These are phyloP conservation scores for Borovskyia barvae DNA, from an alignment of 208 protist species.

Conservation along the genomic window DNA sequence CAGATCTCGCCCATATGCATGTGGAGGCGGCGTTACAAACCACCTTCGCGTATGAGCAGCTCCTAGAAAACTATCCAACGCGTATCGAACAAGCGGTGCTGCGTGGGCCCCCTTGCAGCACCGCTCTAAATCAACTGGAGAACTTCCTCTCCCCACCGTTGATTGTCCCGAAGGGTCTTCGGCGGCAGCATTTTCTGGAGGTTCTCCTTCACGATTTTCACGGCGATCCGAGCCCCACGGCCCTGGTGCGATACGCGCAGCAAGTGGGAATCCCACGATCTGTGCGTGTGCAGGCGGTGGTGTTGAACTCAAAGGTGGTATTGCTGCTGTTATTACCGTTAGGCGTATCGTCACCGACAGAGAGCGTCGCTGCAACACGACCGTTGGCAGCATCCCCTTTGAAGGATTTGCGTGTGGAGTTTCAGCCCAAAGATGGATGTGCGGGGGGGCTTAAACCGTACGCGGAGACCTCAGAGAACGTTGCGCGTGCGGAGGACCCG, in stretches of 20 bases:
- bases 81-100: slow-evolving; percentile 39
- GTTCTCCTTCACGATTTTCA: slow-evolving; percentile 55
- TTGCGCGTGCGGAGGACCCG: not conserved
- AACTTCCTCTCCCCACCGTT: slow-evolving; percentile 9
- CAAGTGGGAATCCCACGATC: slow-evolving; percentile 28
- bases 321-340: slow-evolving; percentile 32
- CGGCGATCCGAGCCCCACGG: slow-evolving; percentile 37
- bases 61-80: slow-evolving; percentile 33
- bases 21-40: slow-evolving; percentile 29
- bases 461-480: slow-evolving; percentile 4
- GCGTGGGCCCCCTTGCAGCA: slow-evolving; percentile 13
- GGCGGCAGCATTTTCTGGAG: slow-evolving; percentile 7
- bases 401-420: too few relatives aligned
- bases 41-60: slow-evolving; percentile 43
- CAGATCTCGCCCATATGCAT: slow-evolving; percentile 31
- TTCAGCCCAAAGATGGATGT: too few relatives aligned
- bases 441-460: too few relatives aligned
- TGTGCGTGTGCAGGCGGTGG: slow-evolving; percentile 39
- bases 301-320: slow-evolving; percentile 58
- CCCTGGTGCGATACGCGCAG: slow-evolving; percentile 44
- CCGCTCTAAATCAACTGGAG: slow-evolving; percentile 15
- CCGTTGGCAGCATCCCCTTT: too few relatives aligned
- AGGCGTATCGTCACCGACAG: slow-evolving; percentile 16
- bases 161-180: slow-evolving; percentile 16
- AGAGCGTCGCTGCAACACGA: slow-evolving; percentile 11